These are phyloP conservation scores for Sclerotinia subarctica DNA, from an alignment of 2,329 filamentous ascomycete genomes.

Conservation along the genomic window DNA sequence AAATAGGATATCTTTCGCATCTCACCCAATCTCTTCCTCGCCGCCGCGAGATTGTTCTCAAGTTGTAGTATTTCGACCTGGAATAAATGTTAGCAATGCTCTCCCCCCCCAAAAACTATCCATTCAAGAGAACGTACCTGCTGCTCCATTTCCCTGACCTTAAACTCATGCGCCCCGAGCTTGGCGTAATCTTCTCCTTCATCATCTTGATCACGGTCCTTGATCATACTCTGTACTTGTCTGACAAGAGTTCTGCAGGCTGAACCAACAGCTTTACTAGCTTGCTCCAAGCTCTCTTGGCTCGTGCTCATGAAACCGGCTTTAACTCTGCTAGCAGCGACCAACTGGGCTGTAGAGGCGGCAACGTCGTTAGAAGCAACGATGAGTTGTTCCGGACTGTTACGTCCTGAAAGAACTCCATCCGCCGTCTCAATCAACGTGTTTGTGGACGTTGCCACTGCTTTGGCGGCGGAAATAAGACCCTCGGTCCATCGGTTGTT, in stretches of 20 bases:
- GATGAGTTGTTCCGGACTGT: conserved; percentile 94
- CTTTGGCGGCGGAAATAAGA: conserved; percentile 94
- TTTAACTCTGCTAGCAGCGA: conserved; percentile 93
- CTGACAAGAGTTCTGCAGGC: conserved; percentile 85
- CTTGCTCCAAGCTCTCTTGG: conserved; percentile 85
- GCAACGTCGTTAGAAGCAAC: conserved; percentile 97
- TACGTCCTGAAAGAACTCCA: conserved; percentile 86
- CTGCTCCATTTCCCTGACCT: conserved; percentile 98
- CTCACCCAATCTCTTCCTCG: conserved; percentile 82
- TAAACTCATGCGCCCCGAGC: conserved; percentile 92
- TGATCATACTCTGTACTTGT: conserved; percentile 93
- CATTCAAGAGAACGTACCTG: conserved; percentile 63
- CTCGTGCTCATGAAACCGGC: conserved; percentile 97
- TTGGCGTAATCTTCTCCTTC: conserved; percentile 84
- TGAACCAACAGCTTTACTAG: conserved; percentile 86
- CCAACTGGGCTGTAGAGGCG: conserved; percentile 91
- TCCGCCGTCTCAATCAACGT: conserved; percentile 97
- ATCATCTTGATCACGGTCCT: conserved; percentile 76
- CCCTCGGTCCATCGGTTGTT: conserved; percentile 99
- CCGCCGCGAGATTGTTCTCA: conserved; percentile 78
- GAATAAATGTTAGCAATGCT: conserved; percentile 24
- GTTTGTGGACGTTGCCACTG: conserved; percentile 89
- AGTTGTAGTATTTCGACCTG: conserved; percentile 96
- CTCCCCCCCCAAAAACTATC: neutral
- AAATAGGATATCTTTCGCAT: conserved; percentile 61